Conservation (phyloP, 2,329 filamentous ascomycete genomes). For the Aspergillus japonicus region DNA sequence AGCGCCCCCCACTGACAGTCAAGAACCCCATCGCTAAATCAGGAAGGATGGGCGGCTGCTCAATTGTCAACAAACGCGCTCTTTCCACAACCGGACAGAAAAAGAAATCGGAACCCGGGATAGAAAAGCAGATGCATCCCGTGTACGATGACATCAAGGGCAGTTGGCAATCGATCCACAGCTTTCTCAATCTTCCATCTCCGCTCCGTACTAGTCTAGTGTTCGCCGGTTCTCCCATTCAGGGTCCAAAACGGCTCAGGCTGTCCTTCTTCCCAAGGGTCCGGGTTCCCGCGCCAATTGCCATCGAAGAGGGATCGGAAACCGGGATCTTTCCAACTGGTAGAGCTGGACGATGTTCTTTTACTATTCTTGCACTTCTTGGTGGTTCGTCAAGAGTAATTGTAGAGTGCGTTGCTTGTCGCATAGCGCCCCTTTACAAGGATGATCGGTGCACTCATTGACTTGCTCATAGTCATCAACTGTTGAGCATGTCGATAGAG, state of each 20-base stretch:
- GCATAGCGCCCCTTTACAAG: too few relatives aligned
- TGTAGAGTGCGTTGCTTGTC: too few relatives aligned
- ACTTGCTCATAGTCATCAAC: too few relatives aligned
- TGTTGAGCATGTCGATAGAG: too few relatives aligned
- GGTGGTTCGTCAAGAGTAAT: background rate
- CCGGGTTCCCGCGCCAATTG: background rate
- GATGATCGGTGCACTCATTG: too few relatives aligned
- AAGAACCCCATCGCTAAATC: background rate
- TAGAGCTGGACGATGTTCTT: background rate
- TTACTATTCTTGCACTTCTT: background rate
- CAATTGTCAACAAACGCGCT: background rate
- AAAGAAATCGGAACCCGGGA: too few relatives aligned
- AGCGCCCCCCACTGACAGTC: background rate
- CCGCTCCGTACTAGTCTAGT: too few relatives aligned
- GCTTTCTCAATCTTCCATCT: too few relatives aligned
- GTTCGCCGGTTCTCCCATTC: background rate
- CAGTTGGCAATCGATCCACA: too few relatives aligned
- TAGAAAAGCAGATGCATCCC: background rate
- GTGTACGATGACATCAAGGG: conserved; percentile 4
- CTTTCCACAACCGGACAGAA: conserved; percentile 1
- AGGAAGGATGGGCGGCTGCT: conserved; percentile 1
- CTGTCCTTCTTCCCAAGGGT: background rate
- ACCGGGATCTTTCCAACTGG: background rate
- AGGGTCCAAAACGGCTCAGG: background rate
- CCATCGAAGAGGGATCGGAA: background rate